Base-by-base conservation (phyloP, 768 basidiomycete genomes). In the Lanmaoa rubissima region DNA sequence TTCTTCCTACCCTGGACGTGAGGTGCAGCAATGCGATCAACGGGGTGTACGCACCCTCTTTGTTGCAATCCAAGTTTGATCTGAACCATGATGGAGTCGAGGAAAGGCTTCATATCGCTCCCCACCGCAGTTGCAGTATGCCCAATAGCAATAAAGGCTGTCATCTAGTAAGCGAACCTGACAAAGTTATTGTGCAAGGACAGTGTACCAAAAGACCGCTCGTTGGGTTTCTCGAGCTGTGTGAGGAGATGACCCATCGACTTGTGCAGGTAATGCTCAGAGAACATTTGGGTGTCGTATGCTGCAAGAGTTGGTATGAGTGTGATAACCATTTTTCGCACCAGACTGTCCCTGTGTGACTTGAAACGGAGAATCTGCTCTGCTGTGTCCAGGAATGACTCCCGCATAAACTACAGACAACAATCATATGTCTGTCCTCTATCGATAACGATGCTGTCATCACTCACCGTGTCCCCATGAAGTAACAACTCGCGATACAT, bases 121-220 rank as follows among this genome's bases (percentile, higher is more conserved):
- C 87, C 87, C 21, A 98, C 92, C 48, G 92, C 89, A 42, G 85
- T 84, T 2, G 97, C 94, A 48, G 96, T 91, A 65, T 97, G 93
- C 0, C 97, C 97, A 59, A 99, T 94, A 2, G 97, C 95, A 62
- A 94, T 87, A 70, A 98, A 98, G 3, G 95, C 95, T 94, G 59
- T 6, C 14, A 40, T 45, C 26, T 17, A 17, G 14, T 61, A 35
- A 60, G 51, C 11, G 52, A 50, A 21, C 24, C 9, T 17, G 41
- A 52, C 13, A 32, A 39, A 12, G 45, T 47, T 11, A 14, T 51
- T 53, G 57, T 62, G 60, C 60, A 65, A 64, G 45, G 19, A 48
- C 32, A 44, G 17, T 44, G 17, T 65, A 94, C 94, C 92, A 61
- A 92, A 90, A 34, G 89, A 86, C 38, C 95, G 82, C 64, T 99